Base-by-base conservation (phyloP, 192 early-diverging fungal species). In the Kappamyces sp. region DNA sequence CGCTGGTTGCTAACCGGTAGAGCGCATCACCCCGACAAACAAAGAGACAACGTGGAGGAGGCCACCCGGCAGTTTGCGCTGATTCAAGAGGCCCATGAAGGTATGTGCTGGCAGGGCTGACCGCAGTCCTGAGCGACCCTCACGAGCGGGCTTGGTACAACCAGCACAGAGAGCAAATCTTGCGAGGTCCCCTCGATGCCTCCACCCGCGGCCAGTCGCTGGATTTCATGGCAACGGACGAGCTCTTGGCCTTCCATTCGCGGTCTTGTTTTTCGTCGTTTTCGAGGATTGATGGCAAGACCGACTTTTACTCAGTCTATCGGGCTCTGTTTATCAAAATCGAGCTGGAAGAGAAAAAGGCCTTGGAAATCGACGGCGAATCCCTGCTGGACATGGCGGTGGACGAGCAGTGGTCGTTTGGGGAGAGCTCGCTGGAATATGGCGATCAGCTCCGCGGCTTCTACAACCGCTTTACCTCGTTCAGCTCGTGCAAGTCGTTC, bases 121-220 rank as follows among this genome's bases (percentile, higher is more conserved):
- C 23, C 23, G 23, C 23, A 23, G 87, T 92, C 1, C 73, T 99
- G 38, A 89, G 83, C 40, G 93, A 99, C 73, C 85, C 85, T 10
- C 86, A 95, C 46, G 93, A 98, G 73, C 87, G 93, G n/a, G 74
- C 88, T 8, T 98, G 94, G 94, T 91, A 84, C 43, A 68, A 57
- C 41, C 23, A 8, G 32, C 13, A 57, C 41, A 0, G 55, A 35
- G 55, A 57, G 9, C 8, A 44, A 52, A 43, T 34, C 33, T 5
- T 35, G 39, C 23, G 23, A 23, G 23, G 23, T 23, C 23, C 23
- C 23, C 23, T 23, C 23, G 23, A 23, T 23, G 23, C 23, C 23
- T 23, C 23, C 23, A 23, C 23, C 23, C 23, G 23, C 23, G 23
- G 23, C 23, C 23, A 23, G 23, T 23, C 23, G 9, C 68, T 49